Evolutionary conservation across 1,139 yeast genomes (phyloP).

Genomic region (Saccharomycopsis hybrid): DNA sequence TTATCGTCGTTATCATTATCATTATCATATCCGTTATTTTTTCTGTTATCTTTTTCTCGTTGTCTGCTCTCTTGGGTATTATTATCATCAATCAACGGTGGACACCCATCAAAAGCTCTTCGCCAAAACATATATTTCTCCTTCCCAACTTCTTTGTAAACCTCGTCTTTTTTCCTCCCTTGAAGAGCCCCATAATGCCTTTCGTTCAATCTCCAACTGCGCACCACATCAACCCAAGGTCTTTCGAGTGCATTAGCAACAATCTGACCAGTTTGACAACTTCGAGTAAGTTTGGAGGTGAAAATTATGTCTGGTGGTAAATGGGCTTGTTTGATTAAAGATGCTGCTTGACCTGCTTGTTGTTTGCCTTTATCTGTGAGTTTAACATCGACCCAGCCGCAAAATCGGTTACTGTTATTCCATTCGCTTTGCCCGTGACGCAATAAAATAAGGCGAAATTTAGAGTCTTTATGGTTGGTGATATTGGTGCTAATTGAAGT

Average conservation of each 20-base stretch:
- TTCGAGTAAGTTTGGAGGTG: constrained; percentile 60
- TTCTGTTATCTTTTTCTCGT: constrained; percentile 24
- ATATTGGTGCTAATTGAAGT: neutral
- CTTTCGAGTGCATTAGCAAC: constrained; percentile 43
- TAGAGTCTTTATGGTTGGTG: neutral
- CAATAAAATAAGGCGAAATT: constrained; percentile 26
- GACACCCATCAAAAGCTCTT: constrained; percentile 61
- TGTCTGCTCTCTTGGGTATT: too few relatives aligned
- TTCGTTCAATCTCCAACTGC: constrained; percentile 70
- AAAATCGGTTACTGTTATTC: constrained; percentile 63
- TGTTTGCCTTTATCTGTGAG: constrained; percentile 52
- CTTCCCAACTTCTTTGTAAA: constrained; percentile 47
- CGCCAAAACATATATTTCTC: constrained; percentile 60
- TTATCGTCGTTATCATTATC: too few relatives aligned
- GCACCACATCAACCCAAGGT: constrained; percentile 42
- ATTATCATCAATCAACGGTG: constrained; percentile 43
- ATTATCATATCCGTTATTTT: neutral
- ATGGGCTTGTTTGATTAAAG: constrained; percentile 36
- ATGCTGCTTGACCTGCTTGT: constrained; percentile 59
- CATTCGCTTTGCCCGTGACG: constrained; percentile 77
- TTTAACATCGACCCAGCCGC: constrained; percentile 81
- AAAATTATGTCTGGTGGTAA: constrained; percentile 50
- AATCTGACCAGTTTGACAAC: constrained; percentile 60
- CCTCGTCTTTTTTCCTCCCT: constrained; percentile 55
- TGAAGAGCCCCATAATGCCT: constrained; percentile 76